A percentile compares a stretch with the other conserved stretches of the same genome.
These are phyloP conservation scores for Colletotrichum gloeosporioides DNA, from an alignment of 2,329 filamentous ascomycete genomes.

Conservation along the genomic window DNA sequence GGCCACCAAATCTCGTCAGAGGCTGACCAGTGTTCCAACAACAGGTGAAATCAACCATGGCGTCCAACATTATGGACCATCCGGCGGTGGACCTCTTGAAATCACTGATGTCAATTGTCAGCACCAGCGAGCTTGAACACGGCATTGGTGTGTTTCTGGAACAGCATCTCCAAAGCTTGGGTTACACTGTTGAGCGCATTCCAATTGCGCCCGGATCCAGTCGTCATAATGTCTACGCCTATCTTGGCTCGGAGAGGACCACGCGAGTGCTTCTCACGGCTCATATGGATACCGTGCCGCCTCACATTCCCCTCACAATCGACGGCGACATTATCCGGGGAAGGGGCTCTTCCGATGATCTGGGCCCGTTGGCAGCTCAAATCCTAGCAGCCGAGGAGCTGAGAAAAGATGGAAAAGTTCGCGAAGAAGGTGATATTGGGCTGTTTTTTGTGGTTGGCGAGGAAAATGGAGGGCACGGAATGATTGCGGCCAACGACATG, in stretches of 20 bases:
- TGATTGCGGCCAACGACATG: conserved; percentile 41
- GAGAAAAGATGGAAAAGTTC: conserved; percentile 14
- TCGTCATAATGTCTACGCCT: conserved; percentile 44
- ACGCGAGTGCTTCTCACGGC: conserved; percentile 37
- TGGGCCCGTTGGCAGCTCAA: conserved; percentile 35
- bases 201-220: conserved; percentile 34
- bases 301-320: conserved; percentile 55
- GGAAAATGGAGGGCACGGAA: conserved; percentile 27
- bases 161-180: conserved; percentile 33
- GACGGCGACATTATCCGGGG: conserved; percentile 46
- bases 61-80: conserved; percentile 10
- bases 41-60: not conserved
- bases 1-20: accelerated
- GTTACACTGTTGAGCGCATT: conserved; percentile 41
- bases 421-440: conserved; percentile 22
- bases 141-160: conserved; percentile 38
- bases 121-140: conserved; percentile 40
- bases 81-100: conserved; percentile 33
- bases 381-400: conserved; percentile 26
- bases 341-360: conserved; percentile 45
- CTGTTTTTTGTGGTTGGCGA: conserved; percentile 30
- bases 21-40: not conserved
- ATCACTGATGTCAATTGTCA: conserved; percentile 39
- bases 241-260: conserved; percentile 33
- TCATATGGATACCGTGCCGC: conserved; percentile 49